Conservation (phyloP, 2,329 filamentous ascomycete genomes). For the Fusarium algeriense region DNA sequence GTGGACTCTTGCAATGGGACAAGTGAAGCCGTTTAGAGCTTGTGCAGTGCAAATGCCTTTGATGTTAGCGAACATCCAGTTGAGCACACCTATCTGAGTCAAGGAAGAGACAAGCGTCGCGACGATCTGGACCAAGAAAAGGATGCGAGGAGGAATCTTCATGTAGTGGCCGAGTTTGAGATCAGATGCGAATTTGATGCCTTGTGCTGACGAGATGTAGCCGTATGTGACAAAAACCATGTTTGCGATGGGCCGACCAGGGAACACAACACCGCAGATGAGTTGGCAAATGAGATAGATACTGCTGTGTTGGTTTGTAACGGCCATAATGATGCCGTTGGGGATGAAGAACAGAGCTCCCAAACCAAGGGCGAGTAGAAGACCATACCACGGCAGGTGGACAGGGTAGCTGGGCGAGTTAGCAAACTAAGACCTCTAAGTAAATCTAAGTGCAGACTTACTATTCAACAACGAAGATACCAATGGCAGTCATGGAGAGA, state of each 20-base stretch:
- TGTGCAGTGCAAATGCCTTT: conserved; percentile 80
- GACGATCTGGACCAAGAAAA: conserved; percentile 82
- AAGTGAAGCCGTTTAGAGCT: conserved; percentile 89
- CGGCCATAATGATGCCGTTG: conserved; percentile 92
- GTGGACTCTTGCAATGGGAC: conserved; percentile 86
- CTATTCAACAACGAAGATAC: conserved; percentile 88
- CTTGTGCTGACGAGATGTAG: conserved; percentile 89
- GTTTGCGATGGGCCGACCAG: conserved; percentile 87
- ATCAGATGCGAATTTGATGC: conserved; percentile 89
- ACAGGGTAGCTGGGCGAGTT: conserved; percentile 74
- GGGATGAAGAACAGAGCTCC: conserved; percentile 88
- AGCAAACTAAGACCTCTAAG: background rate
- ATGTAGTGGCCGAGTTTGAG: conserved; percentile 90
- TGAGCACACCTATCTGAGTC: conserved; percentile 85
- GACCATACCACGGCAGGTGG: conserved; percentile 87
- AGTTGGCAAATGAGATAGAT: conserved; percentile 90
- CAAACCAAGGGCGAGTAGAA: conserved; percentile 81
- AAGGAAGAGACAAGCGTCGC: conserved; percentile 81
- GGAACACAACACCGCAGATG: conserved; percentile 84
- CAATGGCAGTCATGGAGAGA: conserved; percentile 79
- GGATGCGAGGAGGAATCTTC: conserved; percentile 84
- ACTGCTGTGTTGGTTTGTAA: conserved; percentile 89
- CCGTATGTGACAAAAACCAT: conserved; percentile 96
- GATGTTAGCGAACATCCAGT: conserved; percentile 89
- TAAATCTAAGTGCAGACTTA: conserved; percentile 57